These are phyloP conservation scores for Candida gorgasii DNA, from an alignment of 805 yeast genomes.

Conservation along the genomic window DNA sequence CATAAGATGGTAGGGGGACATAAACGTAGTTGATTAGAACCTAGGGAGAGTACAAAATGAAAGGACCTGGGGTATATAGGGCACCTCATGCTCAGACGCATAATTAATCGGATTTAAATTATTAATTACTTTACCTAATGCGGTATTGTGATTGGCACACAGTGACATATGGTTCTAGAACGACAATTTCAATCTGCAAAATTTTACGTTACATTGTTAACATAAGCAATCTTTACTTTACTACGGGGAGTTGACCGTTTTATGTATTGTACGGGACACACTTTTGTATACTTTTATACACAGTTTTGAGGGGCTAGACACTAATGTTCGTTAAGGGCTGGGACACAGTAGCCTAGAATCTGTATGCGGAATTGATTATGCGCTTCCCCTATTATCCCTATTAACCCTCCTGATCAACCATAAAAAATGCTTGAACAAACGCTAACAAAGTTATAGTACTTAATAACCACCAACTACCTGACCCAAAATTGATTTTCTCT, in stretches of 20 bases:
- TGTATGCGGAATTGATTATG: background rate
- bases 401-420: constrained; percentile 12
- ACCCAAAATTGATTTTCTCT: constrained; percentile 21
- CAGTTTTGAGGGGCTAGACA: too few species aligned
- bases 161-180: background rate
- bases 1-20: background rate
- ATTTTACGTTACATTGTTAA: background rate
- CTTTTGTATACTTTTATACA: too few species aligned
- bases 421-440: constrained; percentile 17
- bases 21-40: too few species aligned
- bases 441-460: constrained; percentile 20
- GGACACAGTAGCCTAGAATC: too few species aligned
- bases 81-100: too few species aligned
- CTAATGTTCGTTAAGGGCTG: too few species aligned
- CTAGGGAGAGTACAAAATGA: background rate
- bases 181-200: background rate
- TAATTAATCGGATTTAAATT: background rate
- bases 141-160: background rate
- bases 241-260: too few species aligned
- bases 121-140: constrained; percentile 1
- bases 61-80: too few species aligned
- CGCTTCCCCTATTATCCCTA: background rate
- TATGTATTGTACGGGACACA: too few species aligned
- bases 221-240: too few species aligned
- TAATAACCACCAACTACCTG: constrained; percentile 27